phyloP scores from a whole-genome alignment of 352 stramenopile genomes.

The Globisporangium sylvaticum region DNA sequence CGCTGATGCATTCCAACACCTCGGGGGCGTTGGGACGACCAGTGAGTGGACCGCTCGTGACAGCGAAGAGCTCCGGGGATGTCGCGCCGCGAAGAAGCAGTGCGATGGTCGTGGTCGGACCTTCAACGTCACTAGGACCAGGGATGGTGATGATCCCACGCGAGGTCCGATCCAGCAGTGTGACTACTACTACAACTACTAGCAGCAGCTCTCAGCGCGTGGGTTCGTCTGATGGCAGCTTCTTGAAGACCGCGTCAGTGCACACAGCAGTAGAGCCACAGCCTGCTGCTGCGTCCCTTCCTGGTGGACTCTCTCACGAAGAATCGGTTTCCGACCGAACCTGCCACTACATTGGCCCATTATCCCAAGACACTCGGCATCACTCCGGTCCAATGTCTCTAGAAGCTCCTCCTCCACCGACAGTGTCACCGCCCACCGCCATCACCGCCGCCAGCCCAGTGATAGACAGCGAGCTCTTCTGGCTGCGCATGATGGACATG shows the following conservation, averaged over 20 bases:
- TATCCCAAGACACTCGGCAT: neutral
- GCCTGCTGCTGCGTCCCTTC: neutral
- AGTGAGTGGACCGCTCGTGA: neutral
- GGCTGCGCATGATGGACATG: conserved; percentile 49
- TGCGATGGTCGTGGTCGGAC: neutral
- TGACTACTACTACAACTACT: too few relatives aligned
- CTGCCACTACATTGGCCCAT: neutral
- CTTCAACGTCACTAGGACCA: neutral
- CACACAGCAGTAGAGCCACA: neutral
- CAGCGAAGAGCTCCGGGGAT: neutral
- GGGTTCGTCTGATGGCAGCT: too few relatives aligned
- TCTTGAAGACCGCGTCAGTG: neutral
- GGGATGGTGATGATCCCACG: neutral
- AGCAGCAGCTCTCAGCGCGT: neutral
- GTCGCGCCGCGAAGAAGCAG: neutral
- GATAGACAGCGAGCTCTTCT: conserved; percentile 39
- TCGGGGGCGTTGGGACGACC: neutral
- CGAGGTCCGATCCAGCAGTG: neutral
- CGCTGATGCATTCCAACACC: neutral
- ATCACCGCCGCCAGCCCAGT: neutral
- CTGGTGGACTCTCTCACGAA: neutral
- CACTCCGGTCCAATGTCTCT: neutral
- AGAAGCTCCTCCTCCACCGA: neutral
- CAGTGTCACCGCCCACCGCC: neutral
- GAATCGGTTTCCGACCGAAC: neutral